Evolutionary conservation across 805 yeast genomes (phyloP), one percentile per base, ranked within the genome.

Genomic region (Alloascoidea africana): DNA sequence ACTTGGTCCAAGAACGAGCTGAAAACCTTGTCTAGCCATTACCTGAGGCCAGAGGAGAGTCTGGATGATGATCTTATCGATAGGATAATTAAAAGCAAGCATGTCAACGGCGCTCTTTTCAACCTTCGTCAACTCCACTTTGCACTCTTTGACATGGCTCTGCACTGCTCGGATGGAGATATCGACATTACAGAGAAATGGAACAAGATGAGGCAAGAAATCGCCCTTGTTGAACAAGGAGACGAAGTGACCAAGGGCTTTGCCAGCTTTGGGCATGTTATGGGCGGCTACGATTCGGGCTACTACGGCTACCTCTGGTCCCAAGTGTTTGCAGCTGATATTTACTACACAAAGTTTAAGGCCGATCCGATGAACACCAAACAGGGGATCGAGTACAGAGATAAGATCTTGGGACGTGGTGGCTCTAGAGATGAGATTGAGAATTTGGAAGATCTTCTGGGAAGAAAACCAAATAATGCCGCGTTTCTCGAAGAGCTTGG

Each of bases 231-330:
- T 17, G 60, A 68, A 17, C 67, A 66, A 40, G 84, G 76, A 32
- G 73, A 68, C 23, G 59, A 57, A 17, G 47, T 55, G 15, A 70
- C 77, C n/a, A 70, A 66, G 41, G 91, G 91, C 3, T 81, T 71
- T 50, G 74, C 77, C 19, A 74, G 85, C 0, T 83, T 83, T 53
- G 84, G 83, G 2, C 95, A 84, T 52, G 70, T 82, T 53, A 71
- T 77, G 63, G 85, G 85, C 30, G 89, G 93, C 14, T 84, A 84
- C 54, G 89, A 82, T 39, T 75, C 87, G 6, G 86, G 87, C 3
- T 84, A 84, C 58, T 84, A 84, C 48, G 94, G 94, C 2, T 84
- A 84, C 54, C 58, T 83, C 59, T 84, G 85, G 76, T 80, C 93
- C 2, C 76, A 76, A 49, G 94, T 82, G 13, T 84, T 76, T 62